Percentiles rank a stretch among this genome's conserved stretches.
phyloP scores from a whole-genome alignment of 1,139 yeast species.

The Scheffersomyces titani region DNA sequence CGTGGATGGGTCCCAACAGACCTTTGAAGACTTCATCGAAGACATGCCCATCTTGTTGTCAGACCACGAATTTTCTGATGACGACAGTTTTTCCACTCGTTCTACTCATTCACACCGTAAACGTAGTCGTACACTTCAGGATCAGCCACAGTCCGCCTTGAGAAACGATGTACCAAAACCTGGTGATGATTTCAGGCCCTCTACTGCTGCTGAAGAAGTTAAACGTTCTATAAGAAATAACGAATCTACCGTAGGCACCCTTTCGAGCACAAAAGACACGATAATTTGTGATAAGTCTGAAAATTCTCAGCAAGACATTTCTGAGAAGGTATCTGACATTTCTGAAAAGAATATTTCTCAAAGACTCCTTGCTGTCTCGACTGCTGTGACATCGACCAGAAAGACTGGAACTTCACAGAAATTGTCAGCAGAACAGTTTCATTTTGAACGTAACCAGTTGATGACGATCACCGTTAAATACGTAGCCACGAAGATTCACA shows the following conservation, averaged over 20 bases:
- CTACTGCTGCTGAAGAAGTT: slow-evolving; percentile 16
- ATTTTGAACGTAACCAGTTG: slow-evolving; percentile 28
- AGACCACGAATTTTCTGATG: slow-evolving; percentile 30
- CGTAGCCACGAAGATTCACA: slow-evolving; percentile 45
- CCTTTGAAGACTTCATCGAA: slow-evolving; percentile 12
- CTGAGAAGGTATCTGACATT: neutral
- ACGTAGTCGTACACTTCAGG: neutral
- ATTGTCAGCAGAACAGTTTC: slow-evolving; percentile 8
- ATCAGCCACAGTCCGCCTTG: neutral
- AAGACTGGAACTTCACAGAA: neutral
- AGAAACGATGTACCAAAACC: neutral
- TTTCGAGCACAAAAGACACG: neutral
- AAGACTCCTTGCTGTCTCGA: neutral
- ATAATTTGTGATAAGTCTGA: neutral
- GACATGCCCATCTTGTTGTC: slow-evolving; percentile 33
- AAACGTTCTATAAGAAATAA: slow-evolving; percentile 15
- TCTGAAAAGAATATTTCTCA: neutral
- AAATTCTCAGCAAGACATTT: neutral
- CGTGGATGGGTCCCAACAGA: slow-evolving; percentile 5
- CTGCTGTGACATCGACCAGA: neutral
- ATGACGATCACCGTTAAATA: slow-evolving; percentile 50
- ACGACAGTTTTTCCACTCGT: slow-evolving; percentile 17
- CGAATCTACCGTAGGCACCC: neutral
- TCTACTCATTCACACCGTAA: neutral
- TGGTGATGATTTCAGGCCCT: slow-evolving; percentile 3